These are phyloP conservation scores for Xylaria bambusicola DNA, from an alignment of 495 filamentous ascomycete species.

Conservation along the genomic window DNA sequence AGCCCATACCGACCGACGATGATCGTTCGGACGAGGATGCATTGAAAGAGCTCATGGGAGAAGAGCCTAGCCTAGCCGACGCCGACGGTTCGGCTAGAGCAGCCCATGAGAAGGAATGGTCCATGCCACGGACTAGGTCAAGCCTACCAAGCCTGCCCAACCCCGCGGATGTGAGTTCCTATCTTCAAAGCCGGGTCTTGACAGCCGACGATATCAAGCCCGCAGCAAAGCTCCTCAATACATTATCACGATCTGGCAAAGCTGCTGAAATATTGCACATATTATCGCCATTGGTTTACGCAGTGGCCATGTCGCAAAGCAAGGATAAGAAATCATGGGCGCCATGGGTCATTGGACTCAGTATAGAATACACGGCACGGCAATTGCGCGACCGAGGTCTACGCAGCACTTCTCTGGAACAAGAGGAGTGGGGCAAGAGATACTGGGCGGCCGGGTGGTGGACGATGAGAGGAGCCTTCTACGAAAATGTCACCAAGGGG, in stretches of 20 bases:
- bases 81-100: conserved; percentile 23
- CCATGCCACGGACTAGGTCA: conserved; percentile 92
- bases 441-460: conserved; percentile 94
- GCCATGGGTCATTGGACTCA: conserved; percentile 87
- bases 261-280: conserved; percentile 89
- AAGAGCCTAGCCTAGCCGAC: conserved; percentile 22
- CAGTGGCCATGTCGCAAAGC: conserved; percentile 73
- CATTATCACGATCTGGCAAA: conserved; percentile 68
- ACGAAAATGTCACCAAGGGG: conserved; percentile 88
- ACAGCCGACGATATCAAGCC: conserved; percentile 96
- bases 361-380: conserved; percentile 81
- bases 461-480: conserved; percentile 92
- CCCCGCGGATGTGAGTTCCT: conserved; percentile 75
- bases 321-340: conserved; percentile 71
- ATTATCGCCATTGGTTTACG: conserved; percentile 84
- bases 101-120: conserved; percentile 64
- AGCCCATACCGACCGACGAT: conserved; percentile 62
- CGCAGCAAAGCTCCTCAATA: conserved; percentile 77
- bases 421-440: conserved; percentile 80
- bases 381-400: conserved; percentile 76
- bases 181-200: conserved; percentile 86
- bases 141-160: conserved; percentile 79
- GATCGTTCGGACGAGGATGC: conserved; percentile 46
- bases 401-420: conserved; percentile 80
- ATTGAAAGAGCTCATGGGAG: conserved; percentile 34